Conservation (phyloP, 306 rosid genomes). For the Acacia melanoxylon region DNA sequence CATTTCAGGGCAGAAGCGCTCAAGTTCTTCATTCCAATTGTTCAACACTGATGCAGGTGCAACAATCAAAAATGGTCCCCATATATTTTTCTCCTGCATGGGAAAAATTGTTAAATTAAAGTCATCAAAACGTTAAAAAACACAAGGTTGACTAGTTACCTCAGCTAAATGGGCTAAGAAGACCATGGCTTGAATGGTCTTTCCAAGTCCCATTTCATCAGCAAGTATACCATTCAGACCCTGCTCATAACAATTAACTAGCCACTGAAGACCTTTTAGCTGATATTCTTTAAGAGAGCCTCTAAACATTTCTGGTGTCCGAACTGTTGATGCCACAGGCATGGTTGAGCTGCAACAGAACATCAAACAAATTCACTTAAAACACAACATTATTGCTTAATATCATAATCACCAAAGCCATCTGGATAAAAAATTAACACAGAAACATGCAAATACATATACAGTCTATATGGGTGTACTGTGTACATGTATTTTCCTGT, state of each 20-base stretch:
- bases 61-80: slow-evolving; percentile 98
- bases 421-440: slow-evolving; percentile 6
- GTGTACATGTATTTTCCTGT: neutral
- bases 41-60: slow-evolving; percentile 98
- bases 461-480: neutral
- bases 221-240: slow-evolving; percentile 99
- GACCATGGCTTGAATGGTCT: slow-evolving; percentile 98
- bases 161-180: slow-evolving; percentile 98
- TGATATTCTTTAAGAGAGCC: slow-evolving; percentile 91
- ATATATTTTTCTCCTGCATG: slow-evolving; percentile 92
- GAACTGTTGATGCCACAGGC: slow-evolving; percentile 97
- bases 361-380: slow-evolving; percentile 29
- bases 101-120: slow-evolving; percentile 37
- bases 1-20: slow-evolving; percentile 94
- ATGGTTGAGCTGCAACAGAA: slow-evolving; percentile 82
- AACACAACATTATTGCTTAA: slow-evolving; percentile 22
- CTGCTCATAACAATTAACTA: slow-evolving; percentile 99
- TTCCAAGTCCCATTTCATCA: slow-evolving; percentile 99
- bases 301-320: slow-evolving; percentile 82
- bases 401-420: slow-evolving; percentile 29
- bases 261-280: slow-evolving; percentile 98
- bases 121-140: slow-evolving; percentile 18
- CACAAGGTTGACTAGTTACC: slow-evolving; percentile 52
- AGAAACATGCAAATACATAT: slow-evolving; percentile 7
- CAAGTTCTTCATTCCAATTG: slow-evolving; percentile 98